Percentiles rank a stretch among this genome's conserved stretches.
Conservation (phyloP, 1,284 basidiomycete genomes). For the Amylostereum chailletii region DNA sequence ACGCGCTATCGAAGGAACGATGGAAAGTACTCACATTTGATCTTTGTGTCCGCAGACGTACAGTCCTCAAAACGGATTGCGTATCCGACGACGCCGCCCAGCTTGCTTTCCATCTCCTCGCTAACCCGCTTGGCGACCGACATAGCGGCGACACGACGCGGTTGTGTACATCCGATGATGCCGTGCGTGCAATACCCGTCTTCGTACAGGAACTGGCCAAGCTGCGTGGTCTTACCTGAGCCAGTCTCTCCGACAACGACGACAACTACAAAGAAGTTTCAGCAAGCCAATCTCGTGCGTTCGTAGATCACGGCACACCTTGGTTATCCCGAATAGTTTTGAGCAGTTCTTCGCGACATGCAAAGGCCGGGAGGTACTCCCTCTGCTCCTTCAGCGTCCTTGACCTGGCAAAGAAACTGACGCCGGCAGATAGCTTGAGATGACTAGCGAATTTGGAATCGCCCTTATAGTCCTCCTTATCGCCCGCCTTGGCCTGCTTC, state of each 20-base stretch:
- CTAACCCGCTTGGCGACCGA: conserved; percentile 97
- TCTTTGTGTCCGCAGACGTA: conserved; percentile 85
- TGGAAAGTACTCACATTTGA: conserved; percentile 69
- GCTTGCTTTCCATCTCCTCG: conserved; percentile 90
- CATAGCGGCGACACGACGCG: conserved; percentile 97
- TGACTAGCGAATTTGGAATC: conserved; percentile 96
- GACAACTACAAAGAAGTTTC: conserved; percentile 46
- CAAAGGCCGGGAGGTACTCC: conserved; percentile 97
- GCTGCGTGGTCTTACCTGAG: conserved; percentile 91
- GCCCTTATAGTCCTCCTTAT: conserved; percentile 69
- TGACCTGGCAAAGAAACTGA: conserved; percentile 75
- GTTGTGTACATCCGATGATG: conserved; percentile 92
- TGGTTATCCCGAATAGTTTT: conserved; percentile 91
- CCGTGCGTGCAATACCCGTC: conserved; percentile 90
- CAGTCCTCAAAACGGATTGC: conserved; percentile 98
- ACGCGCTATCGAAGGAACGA: not conserved
- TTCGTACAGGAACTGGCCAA: conserved; percentile 90
- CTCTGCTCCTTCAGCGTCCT: conserved; percentile 91
- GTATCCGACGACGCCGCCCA: conserved; percentile 88
- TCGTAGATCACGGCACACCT: conserved; percentile 38
- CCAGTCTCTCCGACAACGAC: conserved; percentile 96
- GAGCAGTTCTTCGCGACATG: conserved; percentile 92
- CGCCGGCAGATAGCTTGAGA: conserved; percentile 71
- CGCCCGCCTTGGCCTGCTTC: conserved; percentile 25
- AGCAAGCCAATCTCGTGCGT: no score